phyloP scores from a whole-genome alignment of 352 stramenopile species.

The Phytophthora cactorum region DNA sequence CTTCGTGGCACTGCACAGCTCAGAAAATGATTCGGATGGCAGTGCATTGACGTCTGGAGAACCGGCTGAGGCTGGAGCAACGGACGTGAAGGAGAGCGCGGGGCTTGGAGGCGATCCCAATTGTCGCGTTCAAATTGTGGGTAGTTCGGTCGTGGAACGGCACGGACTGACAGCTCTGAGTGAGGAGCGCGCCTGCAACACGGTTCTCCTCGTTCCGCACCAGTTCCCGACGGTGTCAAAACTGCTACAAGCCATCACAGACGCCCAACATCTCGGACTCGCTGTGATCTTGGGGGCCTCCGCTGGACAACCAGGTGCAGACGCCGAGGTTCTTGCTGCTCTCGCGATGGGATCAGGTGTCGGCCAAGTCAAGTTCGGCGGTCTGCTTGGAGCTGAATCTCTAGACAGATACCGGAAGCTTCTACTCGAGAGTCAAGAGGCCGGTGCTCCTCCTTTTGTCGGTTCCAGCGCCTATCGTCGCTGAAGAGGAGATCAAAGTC shows the following conservation, averaged over 20 bases:
- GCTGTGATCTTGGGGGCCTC: conserved; percentile 58
- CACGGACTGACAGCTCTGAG: conserved; percentile 50
- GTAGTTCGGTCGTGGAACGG: conserved; percentile 35
- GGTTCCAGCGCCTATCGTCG: conserved; percentile 33
- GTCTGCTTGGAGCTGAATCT: conserved; percentile 46
- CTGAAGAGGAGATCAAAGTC: conserved; percentile 6
- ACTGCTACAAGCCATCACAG: conserved; percentile 46
- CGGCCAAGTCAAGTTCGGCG: conserved; percentile 79
- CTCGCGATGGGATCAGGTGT: conserved; percentile 60
- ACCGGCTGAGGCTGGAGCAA: conserved; percentile 1
- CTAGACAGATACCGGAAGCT: conserved; percentile 70
- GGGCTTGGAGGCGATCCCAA: conserved; percentile 50
- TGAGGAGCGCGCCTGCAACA: conserved; percentile 69
- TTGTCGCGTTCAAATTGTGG: conserved; percentile 61
- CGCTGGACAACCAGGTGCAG: conserved; percentile 33
- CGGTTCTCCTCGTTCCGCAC: conserved; percentile 56
- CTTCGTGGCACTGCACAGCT: conserved; percentile 51
- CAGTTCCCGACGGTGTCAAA: conserved; percentile 62
- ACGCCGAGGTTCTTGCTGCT: conserved; percentile 50
- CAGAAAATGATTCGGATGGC: conserved; percentile 47
- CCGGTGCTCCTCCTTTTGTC: conserved; percentile 55
- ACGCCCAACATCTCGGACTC: conserved; percentile 59
- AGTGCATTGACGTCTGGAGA: conserved; percentile 12
- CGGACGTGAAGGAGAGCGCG: conserved; percentile 7
- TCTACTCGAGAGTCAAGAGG: conserved; percentile 46